These are phyloP conservation scores for Anthracocystis setariae DNA, from an alignment of 1,284 basidiomycete genomes.

Conservation along the genomic window DNA sequence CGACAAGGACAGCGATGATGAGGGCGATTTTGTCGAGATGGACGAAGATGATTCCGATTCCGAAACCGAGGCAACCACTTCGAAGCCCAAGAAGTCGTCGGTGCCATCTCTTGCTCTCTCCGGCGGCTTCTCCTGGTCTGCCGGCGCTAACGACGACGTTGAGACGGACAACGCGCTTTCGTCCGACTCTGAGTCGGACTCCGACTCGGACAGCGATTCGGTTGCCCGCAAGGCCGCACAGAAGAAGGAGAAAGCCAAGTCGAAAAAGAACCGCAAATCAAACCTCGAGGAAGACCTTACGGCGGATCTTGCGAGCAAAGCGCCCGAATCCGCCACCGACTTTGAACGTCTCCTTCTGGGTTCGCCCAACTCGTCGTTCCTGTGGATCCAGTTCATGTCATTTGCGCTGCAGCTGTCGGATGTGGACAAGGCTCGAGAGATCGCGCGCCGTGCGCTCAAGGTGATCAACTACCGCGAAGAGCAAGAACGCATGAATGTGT, in stretches of 20 bases:
- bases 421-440: slow-evolving; percentile 89
- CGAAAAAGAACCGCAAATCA: slow-evolving; percentile 30
- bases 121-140: slow-evolving; percentile 72
- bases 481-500: slow-evolving; percentile 94
- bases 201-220: slow-evolving; percentile 72
- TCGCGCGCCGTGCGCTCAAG: slow-evolving; percentile 84
- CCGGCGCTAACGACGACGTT: slow-evolving; percentile 62
- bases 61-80: slow-evolving; percentile 31
- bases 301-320: slow-evolving; percentile 59
- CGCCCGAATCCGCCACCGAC: slow-evolving; percentile 87
- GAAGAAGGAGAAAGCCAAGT: slow-evolving; percentile 25
- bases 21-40: slow-evolving; percentile 49
- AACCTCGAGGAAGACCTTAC: slow-evolving; percentile 59
- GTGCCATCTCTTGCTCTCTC: slow-evolving; percentile 68
- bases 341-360: slow-evolving; percentile 93
- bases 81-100: slow-evolving; percentile 23
- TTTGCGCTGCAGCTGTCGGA: slow-evolving; percentile 96
- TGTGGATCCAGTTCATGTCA: slow-evolving; percentile 99
- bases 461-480: slow-evolving; percentile 95
- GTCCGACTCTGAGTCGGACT: slow-evolving; percentile 66
- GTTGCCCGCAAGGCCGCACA: slow-evolving; percentile 29
- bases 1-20: slow-evolving; percentile 36
- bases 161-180: slow-evolving; percentile 12
- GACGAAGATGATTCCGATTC: slow-evolving; percentile 55
- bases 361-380: slow-evolving; percentile 96